phyloP scores from a whole-genome alignment of 306 rosid species.

The Prunus armeniaca region DNA sequence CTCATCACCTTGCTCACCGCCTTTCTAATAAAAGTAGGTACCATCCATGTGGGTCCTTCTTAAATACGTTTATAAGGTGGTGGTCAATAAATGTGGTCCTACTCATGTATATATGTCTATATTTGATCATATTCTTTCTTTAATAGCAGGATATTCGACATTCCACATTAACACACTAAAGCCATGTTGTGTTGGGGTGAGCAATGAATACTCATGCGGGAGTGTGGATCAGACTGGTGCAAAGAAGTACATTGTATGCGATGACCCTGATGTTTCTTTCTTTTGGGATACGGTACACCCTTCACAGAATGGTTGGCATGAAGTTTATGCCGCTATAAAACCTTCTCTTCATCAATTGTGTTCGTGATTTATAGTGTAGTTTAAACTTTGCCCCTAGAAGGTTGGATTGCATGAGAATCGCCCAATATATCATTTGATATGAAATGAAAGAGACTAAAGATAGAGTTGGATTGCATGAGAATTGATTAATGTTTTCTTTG shows the following conservation, averaged over 20 bases:
- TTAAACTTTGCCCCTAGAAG: too few relatives aligned
- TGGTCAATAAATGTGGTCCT: too few relatives aligned
- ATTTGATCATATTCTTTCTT: not conserved
- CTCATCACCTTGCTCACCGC: too few relatives aligned
- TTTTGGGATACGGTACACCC: slow-evolving; percentile 35
- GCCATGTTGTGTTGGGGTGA: slow-evolving; percentile 36
- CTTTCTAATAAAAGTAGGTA: too few relatives aligned
- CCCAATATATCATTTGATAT: too few relatives aligned
- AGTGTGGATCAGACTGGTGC: slow-evolving; percentile 21
- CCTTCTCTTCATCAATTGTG: slow-evolving; percentile 11
- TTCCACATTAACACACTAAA: slow-evolving; percentile 5
- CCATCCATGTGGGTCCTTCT: too few relatives aligned
- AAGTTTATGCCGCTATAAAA: not conserved
- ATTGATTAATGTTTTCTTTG: too few relatives aligned
- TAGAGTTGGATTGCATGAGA: too few relatives aligned
- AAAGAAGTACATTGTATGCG: slow-evolving; percentile 23
- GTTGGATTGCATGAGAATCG: too few relatives aligned
- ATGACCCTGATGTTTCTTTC: slow-evolving; percentile 12
- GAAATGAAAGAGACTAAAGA: too few relatives aligned
- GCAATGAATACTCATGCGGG: slow-evolving; percentile 23
- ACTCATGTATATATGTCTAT: too few relatives aligned
- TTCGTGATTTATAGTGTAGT: not conserved
- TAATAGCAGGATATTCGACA: slow-evolving; percentile 13
- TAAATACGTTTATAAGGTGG: too few relatives aligned
- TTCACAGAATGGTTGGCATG: slow-evolving; percentile 29